Base-by-base conservation (phyloP, 345 rosid genomes). In the Atalantia buxifolia region DNA sequence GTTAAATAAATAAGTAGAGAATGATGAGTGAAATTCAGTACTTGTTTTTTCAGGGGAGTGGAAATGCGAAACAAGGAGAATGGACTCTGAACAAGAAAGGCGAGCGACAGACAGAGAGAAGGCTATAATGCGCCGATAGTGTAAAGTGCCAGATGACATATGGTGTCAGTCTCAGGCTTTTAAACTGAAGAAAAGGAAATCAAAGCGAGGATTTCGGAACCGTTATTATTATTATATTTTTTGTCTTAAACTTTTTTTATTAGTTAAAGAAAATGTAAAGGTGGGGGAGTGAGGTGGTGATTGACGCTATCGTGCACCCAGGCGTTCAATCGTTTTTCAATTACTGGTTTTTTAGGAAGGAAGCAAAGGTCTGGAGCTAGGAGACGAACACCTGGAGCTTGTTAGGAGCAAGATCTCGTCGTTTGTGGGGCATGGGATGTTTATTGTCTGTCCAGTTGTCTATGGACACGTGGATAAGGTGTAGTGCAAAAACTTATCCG, bases 111-210 rank as follows among this genome's bases (percentile, higher is more conserved):
- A 50, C 42, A 64, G 35, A 48, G 16, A 50, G 10, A 71, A 31
- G 35, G 77, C 81, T 79, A 81, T 60, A 83, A 79, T 79, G 85
- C 67, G 77, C 86, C 67, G 28, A 67, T 16, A 42, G 28, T 30
- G 50, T 21, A 14, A 38, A 31, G 48, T 31, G 60, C 48, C 59
- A 9, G 31, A 24, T 18, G 57, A 53, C 18, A 19, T 16, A 18
- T 53, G 14, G 12, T 18, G 75, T 31, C 72, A 21, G 64, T 56
- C 33, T 77, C 79, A 35, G 53, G 62, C 38, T 38, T 53, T 45
- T 40, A 30, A 53, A 74, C 76, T 33, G 76, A 70, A 25, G 72
- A 77, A 4, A 71, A 55, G 73, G 80, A 78, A 78, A 75, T 53
- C 76, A 18, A 45, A 14, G 64, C 69, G 74, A 73, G 12, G 69